Conservation (phyloP, 1,284 basidiomycete species). For the Apiotrichum brassicae region DNA sequence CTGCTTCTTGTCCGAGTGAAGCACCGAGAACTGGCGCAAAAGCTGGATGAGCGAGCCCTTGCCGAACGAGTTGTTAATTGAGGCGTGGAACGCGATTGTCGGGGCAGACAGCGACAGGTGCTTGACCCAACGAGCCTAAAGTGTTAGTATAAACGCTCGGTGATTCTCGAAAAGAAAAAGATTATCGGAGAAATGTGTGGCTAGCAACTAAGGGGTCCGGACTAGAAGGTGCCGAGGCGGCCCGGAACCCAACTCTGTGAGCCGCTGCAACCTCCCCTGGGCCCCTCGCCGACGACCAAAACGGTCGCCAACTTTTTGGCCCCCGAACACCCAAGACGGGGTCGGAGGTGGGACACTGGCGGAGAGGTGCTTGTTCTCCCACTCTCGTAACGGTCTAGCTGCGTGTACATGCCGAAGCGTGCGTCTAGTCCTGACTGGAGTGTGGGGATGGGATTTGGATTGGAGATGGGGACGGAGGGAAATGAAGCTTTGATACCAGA, state of each 20-base stretch:
- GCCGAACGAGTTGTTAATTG: conserved; percentile 97
- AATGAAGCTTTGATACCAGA: neutral
- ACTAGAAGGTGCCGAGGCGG: conserved; percentile 25
- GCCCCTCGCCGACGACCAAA: conserved; percentile 43
- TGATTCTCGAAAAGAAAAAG: conserved; percentile 5
- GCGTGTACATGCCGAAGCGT: conserved; percentile 36
- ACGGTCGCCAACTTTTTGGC: conserved; percentile 36
- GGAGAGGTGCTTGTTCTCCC: conserved; percentile 53
- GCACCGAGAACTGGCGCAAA: conserved; percentile 89
- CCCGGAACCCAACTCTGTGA: conserved; percentile 49
- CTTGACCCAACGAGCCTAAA: conserved; percentile 93
- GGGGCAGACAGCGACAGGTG: conserved; percentile 90
- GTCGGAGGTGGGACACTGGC: conserved; percentile 45
- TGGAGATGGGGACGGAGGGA: conserved; percentile 6
- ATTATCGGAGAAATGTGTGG: conserved; percentile 22
- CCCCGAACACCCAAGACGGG: conserved; percentile 38
- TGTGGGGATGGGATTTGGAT: conserved; percentile 38
- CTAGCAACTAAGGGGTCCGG: conserved; percentile 49
- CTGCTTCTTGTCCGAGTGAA: conserved; percentile 99
- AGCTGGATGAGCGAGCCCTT: conserved; percentile 97
- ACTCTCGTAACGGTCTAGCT: conserved; percentile 56
- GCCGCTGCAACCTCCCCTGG: conserved; percentile 37
- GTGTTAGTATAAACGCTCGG: conserved; percentile 14
- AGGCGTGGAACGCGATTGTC: conserved; percentile 96
- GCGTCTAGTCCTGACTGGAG: conserved; percentile 52